Evolutionary conservation across 2,329 filamentous ascomycete genomes (phyloP), one percentile per base, ranked within the genome.

Genomic region (Fusarium keratoplasticum): DNA sequence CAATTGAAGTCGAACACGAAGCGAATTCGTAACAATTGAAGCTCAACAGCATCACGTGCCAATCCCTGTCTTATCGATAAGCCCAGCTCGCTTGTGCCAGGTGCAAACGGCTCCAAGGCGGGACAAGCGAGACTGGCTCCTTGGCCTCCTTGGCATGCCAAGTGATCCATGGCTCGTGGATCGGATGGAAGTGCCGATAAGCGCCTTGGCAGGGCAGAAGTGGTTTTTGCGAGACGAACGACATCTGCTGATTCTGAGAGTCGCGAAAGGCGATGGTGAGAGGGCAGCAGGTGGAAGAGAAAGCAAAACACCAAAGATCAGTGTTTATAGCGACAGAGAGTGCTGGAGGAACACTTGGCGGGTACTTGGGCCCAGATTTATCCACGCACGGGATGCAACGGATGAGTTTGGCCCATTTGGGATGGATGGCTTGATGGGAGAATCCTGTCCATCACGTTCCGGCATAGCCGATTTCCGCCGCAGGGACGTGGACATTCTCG

Each of bases 121-220:
- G 73, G 73, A 71, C 63, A 72, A 60, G 72, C 54, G 33, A 70
- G 52, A 31, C 54, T 60, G 68, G 55, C 65, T 61, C 16, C 71
- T 76, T 47, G 73, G 66, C 71, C 25, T 54, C 57, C 77, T 77
- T 76, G 74, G 76, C 75, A 72, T 62, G 47, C 60, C 69, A 75
- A 52, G 67, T 44, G 72, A 72, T 29, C 27, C 27, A 29, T 76
- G 70, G 73, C 66, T 61, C 70, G 64, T 61, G 54, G 71, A 78
- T 78, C 76, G 76, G 74, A 76, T 73, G 40, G 58, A 44, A 69
- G 65, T 78, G 77, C 77, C 75, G 77, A 78, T 77, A 76, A 64
- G 60, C 57, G 69, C 38, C 76, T 78, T 78, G 77, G 74, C 77
- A 77, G 62, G 63, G 65, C 71, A 72, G 61, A 66, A 58, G 61